A percentile compares a stretch with the other conserved stretches of the same genome.
Conservation (phyloP, 164 flowering plant species). For the Vitis rotundifolia region DNA sequence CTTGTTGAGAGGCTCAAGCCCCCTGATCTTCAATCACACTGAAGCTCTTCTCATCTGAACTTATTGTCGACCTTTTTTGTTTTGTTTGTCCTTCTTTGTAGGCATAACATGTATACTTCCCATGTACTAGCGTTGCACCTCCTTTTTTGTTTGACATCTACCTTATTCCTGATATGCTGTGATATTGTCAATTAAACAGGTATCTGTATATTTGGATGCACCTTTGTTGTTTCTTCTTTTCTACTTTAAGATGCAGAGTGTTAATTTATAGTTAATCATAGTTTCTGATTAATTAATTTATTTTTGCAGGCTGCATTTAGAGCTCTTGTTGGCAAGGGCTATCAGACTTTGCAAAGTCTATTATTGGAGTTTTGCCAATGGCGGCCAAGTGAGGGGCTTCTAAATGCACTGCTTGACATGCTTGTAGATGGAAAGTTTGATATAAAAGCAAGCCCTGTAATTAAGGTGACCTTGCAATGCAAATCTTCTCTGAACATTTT, state of each 20-base stretch:
- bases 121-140: not conserved
- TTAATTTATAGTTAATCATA: not conserved
- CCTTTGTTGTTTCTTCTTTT: not conserved
- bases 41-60: too few species aligned
- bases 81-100: too few species aligned
- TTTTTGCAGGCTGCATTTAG: slow-evolving; percentile 77
- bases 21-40: too few species aligned
- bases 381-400: slow-evolving; percentile 68
- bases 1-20: too few species aligned
- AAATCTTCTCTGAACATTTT: not conserved
- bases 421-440: slow-evolving; percentile 96
- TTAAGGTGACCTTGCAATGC: slow-evolving; percentile 54
- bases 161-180: not conserved
- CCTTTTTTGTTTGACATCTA: not conserved
- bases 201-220: not conserved
- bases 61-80: too few species aligned
- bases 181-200: not conserved
- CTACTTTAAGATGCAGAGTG: not conserved
- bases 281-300: not conserved
- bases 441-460: slow-evolving; percentile 47
- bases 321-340: slow-evolving; percentile 87
- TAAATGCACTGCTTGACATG: slow-evolving; percentile 93
- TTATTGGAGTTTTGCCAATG: slow-evolving; percentile 83
- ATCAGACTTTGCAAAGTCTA: slow-evolving; percentile 85
- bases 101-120: too few species aligned